Base-by-base conservation (phyloP, 371 early-diverging fungal species). In the Phascolomyces articulosus region DNA sequence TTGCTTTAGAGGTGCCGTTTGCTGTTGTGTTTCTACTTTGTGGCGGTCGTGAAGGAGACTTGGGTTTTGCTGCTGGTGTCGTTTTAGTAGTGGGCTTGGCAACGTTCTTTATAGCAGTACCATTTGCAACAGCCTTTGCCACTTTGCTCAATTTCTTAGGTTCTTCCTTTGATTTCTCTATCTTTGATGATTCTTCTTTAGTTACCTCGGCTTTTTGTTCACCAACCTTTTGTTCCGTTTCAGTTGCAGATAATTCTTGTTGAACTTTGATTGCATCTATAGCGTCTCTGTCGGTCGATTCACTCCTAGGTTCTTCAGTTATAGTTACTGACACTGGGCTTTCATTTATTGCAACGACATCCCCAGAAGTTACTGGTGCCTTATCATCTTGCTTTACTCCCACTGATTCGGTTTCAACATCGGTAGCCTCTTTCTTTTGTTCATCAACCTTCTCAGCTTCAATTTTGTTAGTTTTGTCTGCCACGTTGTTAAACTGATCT, bases 11-110 rank as follows among this genome's bases (percentile, higher is more conserved):
- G 7, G 51, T 24, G 34, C 21, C 21, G 7, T 15, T 26, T 18
- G 24, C 26, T 7, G 64, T 51, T 1, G 49, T 34, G 3, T 27
- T 48, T 13, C 13, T 28, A 23, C 51, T 58, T 27, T 27, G 51
- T 18, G 67, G 67, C 15, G 67, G 62, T 47, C 59, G 67, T 3
- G 67, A 58, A 53, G 67, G 63, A 1, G 67, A 67, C 26, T 67
- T 67, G 2, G 58, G 63, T 18, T 67, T 67, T 10, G 60, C 40
- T 20, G 27, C 10, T 28, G 47, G 27, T 29, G 60, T 38, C 20
- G 58, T 4, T 31, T 28, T 40, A n/a, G 60, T 40, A 23, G 57
- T 20, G 26, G 24, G 16, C 20, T 47, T 59, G 23, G 15, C 15
- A 23, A 23, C 51, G 6, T 24, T 51, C 51, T 51, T 51, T 51